Base-by-base conservation (phyloP, 768 basidiomycete species). In the Auricularia cornea region DNA sequence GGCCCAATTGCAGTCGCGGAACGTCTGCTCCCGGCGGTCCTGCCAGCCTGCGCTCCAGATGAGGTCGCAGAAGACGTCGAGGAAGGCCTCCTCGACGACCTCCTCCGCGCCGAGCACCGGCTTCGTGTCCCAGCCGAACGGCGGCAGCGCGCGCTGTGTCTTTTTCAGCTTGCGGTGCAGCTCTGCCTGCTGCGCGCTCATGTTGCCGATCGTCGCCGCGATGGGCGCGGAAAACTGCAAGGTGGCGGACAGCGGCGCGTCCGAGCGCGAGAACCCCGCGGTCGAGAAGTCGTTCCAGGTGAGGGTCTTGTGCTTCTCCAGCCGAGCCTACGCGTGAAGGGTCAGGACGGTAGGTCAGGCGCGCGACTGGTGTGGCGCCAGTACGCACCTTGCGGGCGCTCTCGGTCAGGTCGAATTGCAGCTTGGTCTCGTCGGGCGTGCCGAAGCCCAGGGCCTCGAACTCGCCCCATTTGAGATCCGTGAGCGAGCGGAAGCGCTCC, bases 391-490 rank as follows among this genome's bases (percentile, higher is more conserved):
- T 81, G 65, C 92, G 80, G 29, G 94, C 94, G 62, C 86, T 82
- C 76, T 98, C 97, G 0, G 87, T 95, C 66, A 98, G 74, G 72
- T 98, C 95, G 73, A 99, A 98, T 70, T 93, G 85, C 33, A 98
- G 80, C 74, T 90, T 90, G 74, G 86, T 89, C 66, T 84, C 80
- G 56, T 78, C 75, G 59, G 71, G 70, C 30, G 76, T 81, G 6
- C 84, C 83, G 66, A 98, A 97, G 0, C 94, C 94, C 74, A 85
- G 80, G 41, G 81, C 76, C 78, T 95, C 92, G 70, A 97, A 98
- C 71, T 90, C 87, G 6, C 92, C 92, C 94, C 94, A 97, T 70
- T 87, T 89, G 66, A 94, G 76, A 63, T 96, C 92, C 0, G 92
- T 90, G 67, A 95, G 71, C 64, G 84, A 92, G 62, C 86, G 81